A percentile compares a stretch with the other conserved stretches of the same genome.
Conservation (phyloP, 345 rosid genomes). For the Murraya koenigii region DNA sequence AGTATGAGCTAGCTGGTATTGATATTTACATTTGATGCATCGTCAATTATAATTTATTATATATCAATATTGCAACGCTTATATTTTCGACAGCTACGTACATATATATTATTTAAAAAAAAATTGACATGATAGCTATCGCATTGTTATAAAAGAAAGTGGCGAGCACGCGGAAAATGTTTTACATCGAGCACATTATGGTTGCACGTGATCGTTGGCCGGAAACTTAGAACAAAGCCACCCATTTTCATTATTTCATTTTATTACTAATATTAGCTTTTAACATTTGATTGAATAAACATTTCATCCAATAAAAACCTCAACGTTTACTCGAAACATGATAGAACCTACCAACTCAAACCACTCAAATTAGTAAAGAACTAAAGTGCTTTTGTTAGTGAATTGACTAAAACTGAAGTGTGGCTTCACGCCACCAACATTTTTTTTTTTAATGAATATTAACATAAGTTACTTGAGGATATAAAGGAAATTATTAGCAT, state of each 20-base stretch:
- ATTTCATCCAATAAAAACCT: background rate
- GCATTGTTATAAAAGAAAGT: background rate
- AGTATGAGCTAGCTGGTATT: background rate
- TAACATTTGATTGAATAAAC: background rate
- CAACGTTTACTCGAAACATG: background rate
- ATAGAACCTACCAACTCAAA: background rate
- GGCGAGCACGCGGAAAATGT: slow-evolving; percentile 6
- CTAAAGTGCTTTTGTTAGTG: background rate
- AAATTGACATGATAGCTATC: background rate
- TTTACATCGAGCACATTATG: background rate
- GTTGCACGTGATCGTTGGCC: background rate
- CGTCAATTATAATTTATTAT: no score
- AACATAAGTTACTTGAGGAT: no score
- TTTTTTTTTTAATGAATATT: no score
- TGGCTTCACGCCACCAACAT: background rate
- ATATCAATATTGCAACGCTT: no score
- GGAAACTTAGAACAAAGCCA: background rate
- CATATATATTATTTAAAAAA: background rate
- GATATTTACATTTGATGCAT: no score
- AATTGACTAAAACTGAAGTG: background rate
- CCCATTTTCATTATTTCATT: background rate
- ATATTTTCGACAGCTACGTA: no score
- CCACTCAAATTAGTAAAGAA: background rate
- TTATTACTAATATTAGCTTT: background rate
- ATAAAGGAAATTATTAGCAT: no score